These are phyloP conservation scores for Chenopodium berlandieri DNA, from an alignment of 148 eudicot species.

Conservation along the genomic window DNA sequence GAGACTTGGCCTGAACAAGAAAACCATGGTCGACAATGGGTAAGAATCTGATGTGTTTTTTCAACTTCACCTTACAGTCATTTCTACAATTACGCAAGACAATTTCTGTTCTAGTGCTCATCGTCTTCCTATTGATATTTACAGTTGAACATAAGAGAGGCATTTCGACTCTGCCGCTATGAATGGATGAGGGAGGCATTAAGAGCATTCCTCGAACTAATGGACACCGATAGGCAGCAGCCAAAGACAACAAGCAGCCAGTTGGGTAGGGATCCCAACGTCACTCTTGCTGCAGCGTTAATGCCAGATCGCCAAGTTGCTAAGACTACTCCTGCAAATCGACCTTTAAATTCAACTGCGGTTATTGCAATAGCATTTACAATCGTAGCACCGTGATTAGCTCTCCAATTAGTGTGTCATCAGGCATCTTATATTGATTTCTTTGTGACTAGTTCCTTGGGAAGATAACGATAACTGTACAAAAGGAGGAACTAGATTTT, in stretches of 20 bases:
- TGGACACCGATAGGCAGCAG: conserved; percentile 20
- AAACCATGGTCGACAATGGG: conserved; percentile 49
- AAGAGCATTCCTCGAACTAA: conserved; percentile 24
- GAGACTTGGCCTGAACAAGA: conserved; percentile 55
- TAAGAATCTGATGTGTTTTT: conserved; percentile 3
- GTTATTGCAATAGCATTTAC: conserved; percentile 2
- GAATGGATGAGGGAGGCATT: conserved; percentile 53
- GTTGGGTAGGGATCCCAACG: conserved; percentile 1
- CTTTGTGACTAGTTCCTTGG: conserved; percentile 18
- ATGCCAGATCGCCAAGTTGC: conserved; percentile 19
- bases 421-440: conserved; percentile 2
- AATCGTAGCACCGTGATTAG: conserved; percentile 5
- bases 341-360: conserved; percentile 12
- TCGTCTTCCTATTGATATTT: not conserved
- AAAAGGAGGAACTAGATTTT: conserved; percentile 7
- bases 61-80: not conserved
- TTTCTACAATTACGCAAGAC: not conserved
- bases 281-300: not conserved
- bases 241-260: conserved; percentile 10
- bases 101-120: not conserved
- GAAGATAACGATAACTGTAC: conserved; percentile 7
- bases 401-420: conserved; percentile 5
- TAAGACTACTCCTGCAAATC: conserved; percentile 3
- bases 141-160: conserved; percentile 38
- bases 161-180: conserved; percentile 43